Base-by-base conservation (phyloP, 805 yeast species). In the Starmera caribaea region DNA sequence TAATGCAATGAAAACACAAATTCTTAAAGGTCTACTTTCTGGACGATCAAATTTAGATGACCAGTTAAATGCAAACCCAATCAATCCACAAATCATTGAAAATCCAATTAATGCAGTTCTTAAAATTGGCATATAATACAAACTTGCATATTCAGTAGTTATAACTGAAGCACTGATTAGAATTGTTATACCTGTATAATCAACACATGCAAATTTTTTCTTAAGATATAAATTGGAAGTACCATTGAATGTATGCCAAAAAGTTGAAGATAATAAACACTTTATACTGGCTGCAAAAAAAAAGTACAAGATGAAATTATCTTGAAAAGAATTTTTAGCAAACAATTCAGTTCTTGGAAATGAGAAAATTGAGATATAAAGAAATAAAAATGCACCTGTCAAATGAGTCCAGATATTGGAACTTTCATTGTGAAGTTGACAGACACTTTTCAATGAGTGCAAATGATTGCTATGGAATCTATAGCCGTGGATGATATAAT, bases 381-480 rank as follows among this genome's bases (percentile, higher is more conserved):
- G 38, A 56, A 89, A 61, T 26, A 75, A 51, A 3, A 75, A 27
- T 3, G 82, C 73, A 12, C 97, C 97, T 2, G 76, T 30, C 12
- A 86, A 53, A 63, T 90, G 98, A 0, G 96, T 74, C 97, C 98
- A 90, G 41, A 90, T 88, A 61, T 92, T 92, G 55, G 83, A 73
- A 0, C 95, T 74, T 59, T 90, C 98, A 57, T 90, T 90, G 61
- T 92, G 97, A 57, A 68, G 46, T 36, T 66, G 57, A 54, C 76
- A 71, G 14, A 88, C 64, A 36, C 89, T 75, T 43, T 66, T 59
- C 27, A 81, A 38, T 47, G 92, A 81, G 40, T 73, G 69, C 7
- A 52, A 27, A 54, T 81, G 88, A 32, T 73, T 70, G 41, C 74
- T 64, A 45, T 81, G 78, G 61, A 90, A 92, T 44, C 97, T 67